These are phyloP conservation scores for Eimeria necatrix DNA, from an alignment of 169 alveolate genomes.

Conservation along the genomic window DNA sequence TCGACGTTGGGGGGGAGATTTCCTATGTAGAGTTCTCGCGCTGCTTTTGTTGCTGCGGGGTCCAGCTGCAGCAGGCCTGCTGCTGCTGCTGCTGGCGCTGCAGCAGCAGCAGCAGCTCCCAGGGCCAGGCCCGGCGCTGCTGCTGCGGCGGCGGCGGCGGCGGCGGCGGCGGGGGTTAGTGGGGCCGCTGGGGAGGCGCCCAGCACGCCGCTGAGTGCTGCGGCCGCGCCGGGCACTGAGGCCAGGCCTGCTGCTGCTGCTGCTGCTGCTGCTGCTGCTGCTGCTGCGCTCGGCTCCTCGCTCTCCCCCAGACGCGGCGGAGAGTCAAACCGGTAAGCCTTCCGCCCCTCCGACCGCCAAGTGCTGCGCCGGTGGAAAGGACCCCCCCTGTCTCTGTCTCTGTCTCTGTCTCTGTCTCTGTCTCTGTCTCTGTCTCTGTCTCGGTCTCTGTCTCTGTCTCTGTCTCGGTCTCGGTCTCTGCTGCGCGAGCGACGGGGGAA, in stretches of 20 bases:
- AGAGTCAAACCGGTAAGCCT: slow-evolving; percentile 77
- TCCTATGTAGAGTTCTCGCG: slow-evolving; percentile 91
- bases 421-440: slow-evolving; percentile 48
- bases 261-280: slow-evolving; percentile 24
- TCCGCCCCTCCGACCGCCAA: slow-evolving; percentile 66
- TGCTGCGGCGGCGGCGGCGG: slow-evolving; percentile 62
- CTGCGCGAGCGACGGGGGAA: background rate
- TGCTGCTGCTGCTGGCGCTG: slow-evolving; percentile 57
- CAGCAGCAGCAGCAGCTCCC: slow-evolving; percentile 76
- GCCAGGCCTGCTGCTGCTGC: slow-evolving; percentile 54
- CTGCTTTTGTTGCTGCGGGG: slow-evolving; percentile 84
- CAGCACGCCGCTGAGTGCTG: slow-evolving; percentile 44
- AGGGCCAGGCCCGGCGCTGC: slow-evolving; percentile 36
- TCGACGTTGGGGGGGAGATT: slow-evolving; percentile 90
- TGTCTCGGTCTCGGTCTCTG: background rate
- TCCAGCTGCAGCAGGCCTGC: slow-evolving; percentile 77
- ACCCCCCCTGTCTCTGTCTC: background rate
- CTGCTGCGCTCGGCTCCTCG: slow-evolving; percentile 24
- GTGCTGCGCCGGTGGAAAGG: background rate
- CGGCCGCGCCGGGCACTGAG: slow-evolving; percentile 53
- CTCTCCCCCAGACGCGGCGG: slow-evolving; percentile 68
- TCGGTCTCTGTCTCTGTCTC: background rate
- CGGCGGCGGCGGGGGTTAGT: slow-evolving; percentile 57
- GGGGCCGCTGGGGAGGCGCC: slow-evolving; percentile 44
- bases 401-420: slow-evolving; percentile 18